Conservation (phyloP, 169 alveolate species). For the Plasmodium fragile region DNA sequence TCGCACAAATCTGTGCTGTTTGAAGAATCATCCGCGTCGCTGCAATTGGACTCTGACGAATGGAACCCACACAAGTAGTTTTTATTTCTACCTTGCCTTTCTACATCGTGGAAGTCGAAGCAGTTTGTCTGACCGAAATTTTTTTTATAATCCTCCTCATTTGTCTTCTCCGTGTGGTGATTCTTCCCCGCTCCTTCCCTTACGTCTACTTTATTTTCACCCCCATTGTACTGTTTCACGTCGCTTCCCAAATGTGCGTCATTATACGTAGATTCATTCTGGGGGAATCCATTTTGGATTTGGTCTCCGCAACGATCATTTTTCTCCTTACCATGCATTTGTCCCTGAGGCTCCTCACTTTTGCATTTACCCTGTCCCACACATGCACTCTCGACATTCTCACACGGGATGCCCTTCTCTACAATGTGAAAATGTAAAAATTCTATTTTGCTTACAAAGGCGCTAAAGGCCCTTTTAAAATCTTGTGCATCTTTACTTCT, state of each 20-base stretch:
- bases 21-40: background rate
- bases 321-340: background rate
- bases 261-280: background rate
- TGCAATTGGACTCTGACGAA: background rate
- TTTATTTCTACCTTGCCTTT: background rate
- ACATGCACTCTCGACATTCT: slow-evolving; percentile 1
- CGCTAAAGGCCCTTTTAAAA: slow-evolving; percentile 11
- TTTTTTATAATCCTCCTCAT: background rate
- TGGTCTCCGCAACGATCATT: slow-evolving; percentile 3
- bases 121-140: background rate
- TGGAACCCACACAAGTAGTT: background rate
- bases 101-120: background rate
- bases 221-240: background rate
- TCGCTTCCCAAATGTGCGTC: slow-evolving; percentile 4
- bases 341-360: background rate
- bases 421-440: slow-evolving; percentile 12
- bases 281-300: background rate
- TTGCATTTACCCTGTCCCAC: background rate
- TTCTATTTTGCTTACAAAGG: slow-evolving; percentile 23
- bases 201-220: background rate
- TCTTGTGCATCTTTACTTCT: slow-evolving; percentile 27
- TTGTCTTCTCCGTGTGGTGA: background rate
- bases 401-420: background rate
- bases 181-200: background rate
- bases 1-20: slow-evolving; percentile 9